Conservation (phyloP, 108 stramenopile genomes). For the Pinguiococcus pyrenoidosus region DNA sequence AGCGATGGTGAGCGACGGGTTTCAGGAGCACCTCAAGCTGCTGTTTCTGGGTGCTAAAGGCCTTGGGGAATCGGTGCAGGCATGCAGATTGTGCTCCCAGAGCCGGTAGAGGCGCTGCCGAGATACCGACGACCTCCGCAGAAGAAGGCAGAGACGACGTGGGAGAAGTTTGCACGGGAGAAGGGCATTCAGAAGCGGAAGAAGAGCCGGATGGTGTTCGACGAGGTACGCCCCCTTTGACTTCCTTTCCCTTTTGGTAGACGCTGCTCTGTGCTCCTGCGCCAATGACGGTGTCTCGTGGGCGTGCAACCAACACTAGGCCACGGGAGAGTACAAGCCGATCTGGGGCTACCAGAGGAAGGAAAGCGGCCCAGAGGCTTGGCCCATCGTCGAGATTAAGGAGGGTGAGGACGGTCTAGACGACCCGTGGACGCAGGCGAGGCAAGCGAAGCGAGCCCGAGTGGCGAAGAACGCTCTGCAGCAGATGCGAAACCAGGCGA, state of each 20-base stretch:
- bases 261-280: no score
- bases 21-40: no score
- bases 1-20: no score
- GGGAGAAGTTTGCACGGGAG: slow-evolving; percentile 46
- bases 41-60: no score
- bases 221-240: no score
- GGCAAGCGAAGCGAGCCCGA: slow-evolving; percentile 34
- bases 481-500: slow-evolving; percentile 4
- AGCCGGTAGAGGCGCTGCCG: no score
- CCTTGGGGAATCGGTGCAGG: no score
- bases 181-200: slow-evolving; percentile 45
- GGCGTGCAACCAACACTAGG: no score
- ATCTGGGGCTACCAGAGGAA: slow-evolving; percentile 40
- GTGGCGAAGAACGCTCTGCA: slow-evolving; percentile 39
- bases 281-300: no score
- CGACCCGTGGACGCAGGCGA: slow-evolving; percentile 34
- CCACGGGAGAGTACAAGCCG: slow-evolving; percentile 33
- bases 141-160: slow-evolving; percentile 32
- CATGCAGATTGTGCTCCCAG: no score
- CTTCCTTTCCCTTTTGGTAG: no score
- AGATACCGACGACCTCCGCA: slow-evolving; percentile 14
- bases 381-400: slow-evolving; percentile 38
- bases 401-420: slow-evolving; percentile 11
- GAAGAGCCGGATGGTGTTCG: slow-evolving; percentile 38
- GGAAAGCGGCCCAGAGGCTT: slow-evolving; percentile 30